These are phyloP conservation scores for Panaeolus cyanescens DNA, from an alignment of 768 basidiomycete genomes.

Conservation along the genomic window DNA sequence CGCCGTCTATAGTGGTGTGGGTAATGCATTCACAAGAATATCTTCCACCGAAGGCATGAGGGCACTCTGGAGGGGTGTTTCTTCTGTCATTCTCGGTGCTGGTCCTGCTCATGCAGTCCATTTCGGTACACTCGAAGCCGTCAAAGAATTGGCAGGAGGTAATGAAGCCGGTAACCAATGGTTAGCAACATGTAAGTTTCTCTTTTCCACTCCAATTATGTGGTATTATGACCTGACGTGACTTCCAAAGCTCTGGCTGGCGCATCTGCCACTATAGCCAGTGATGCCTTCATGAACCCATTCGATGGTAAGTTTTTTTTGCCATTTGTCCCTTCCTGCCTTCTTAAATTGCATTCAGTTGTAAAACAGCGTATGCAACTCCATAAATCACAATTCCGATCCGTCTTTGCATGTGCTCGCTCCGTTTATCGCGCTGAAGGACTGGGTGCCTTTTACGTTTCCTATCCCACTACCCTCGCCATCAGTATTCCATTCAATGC, in stretches of 20 bases:
- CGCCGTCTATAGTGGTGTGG: conserved; percentile 86
- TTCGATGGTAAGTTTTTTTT: conserved; percentile 80
- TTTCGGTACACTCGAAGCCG: conserved; percentile 93
- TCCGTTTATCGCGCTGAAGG: conserved; percentile 88
- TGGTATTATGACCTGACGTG: conserved; percentile 7
- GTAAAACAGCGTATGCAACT: conserved; percentile 99
- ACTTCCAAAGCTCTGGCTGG: conserved; percentile 77
- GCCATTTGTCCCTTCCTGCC: conserved; percentile 7
- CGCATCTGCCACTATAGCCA: conserved; percentile 91
- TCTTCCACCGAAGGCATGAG: conserved; percentile 92
- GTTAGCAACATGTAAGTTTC: conserved; percentile 81
- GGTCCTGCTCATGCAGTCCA: conserved; percentile 98
- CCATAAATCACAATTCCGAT: conserved; percentile 89
- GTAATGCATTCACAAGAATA: conserved; percentile 89
- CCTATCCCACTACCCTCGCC: conserved; percentile 95
- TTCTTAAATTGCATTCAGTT: conserved; percentile 49
- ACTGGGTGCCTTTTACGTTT: conserved; percentile 91
- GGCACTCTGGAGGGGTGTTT: conserved; percentile 94
- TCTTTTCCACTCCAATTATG: not conserved
- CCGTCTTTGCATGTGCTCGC: conserved; percentile 82
- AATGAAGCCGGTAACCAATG: conserved; percentile 82
- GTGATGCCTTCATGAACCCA: conserved; percentile 98
- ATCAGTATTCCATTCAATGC: conserved; percentile 99
- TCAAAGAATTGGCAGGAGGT: conserved; percentile 91
- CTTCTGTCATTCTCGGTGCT: conserved; percentile 93